Evolutionary conservation across 2,329 filamentous ascomycete species (phyloP), one percentile per base, ranked within the genome.

Genomic region (Diaporthe batatas): DNA sequence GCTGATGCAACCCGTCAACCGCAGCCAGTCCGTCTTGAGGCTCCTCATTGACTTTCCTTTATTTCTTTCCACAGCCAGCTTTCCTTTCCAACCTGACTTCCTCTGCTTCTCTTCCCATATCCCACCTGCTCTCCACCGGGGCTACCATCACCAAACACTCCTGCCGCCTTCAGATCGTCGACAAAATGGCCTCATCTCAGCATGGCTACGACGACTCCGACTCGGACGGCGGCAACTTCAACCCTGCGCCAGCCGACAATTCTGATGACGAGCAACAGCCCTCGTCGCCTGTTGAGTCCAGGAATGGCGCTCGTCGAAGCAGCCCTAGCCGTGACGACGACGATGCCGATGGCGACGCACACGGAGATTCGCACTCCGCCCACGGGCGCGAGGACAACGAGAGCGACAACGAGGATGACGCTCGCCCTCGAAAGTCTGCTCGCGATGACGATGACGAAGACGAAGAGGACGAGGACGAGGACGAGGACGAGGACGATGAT

Each of bases 221-320:
- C 71, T 92, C 93, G 57, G 94, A 96, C 67, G 95, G 97, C 77
- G 92, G 93, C 74, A 93, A 96, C 81, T 98, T 98, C 88, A 97
- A 98, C 81, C 95, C 95, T 67, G 90, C 88, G 64, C 92, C 92
- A 25, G 92, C 90, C 74, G 90, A 94, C 73, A 79, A 90, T 44
- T 96, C 93, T 3, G 94, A 96, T 76, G 91, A 91, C 65, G 93
- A 94, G 74, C 73, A 53, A 42, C 70, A 54, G 34, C 78, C 79
- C 68, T 74, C 72, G 71, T 70, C 68, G 72, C 72, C 73, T 32
- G 71, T 75, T 70, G 59, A 74, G 74, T 71, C 74, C 75, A 44
- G 74, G 44, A 70, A 80, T 18, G 79, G 80, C 39, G 76, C 76
- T 23, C 71, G 71, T 29, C 68, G 42, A 23, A 73, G 73, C 68